A percentile compares a stretch with the other conserved stretches of the same genome.
These are phyloP conservation scores for Colletotrichum aenigma DNA, from an alignment of 2,329 filamentous ascomycete species.

Conservation along the genomic window DNA sequence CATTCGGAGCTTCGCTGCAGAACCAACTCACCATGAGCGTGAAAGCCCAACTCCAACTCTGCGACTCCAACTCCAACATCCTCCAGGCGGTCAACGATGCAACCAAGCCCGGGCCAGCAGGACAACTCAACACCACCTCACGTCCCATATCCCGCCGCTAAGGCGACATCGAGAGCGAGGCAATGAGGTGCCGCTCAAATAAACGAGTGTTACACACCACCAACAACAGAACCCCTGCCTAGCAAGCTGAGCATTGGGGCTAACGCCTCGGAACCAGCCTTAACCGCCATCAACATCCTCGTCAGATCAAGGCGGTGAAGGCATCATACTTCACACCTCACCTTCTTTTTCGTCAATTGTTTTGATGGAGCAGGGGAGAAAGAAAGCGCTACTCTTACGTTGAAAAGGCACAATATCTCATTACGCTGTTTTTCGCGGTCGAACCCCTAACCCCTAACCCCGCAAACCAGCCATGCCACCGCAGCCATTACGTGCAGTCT, in stretches of 20 bases:
- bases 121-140: neutral
- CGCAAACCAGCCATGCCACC: neutral
- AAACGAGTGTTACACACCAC: neutral
- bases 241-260: neutral
- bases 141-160: neutral
- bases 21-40: neutral
- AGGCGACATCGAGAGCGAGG: neutral
- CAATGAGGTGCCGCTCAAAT: neutral
- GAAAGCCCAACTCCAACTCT: neutral
- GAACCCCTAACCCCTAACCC: neutral
- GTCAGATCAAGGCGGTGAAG: conserved; percentile 5
- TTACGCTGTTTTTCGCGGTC: neutral
- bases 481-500: conserved; percentile 11
- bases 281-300: neutral
- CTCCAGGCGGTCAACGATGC: neutral
- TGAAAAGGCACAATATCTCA: neutral
- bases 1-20: neutral
- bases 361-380: neutral
- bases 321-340: neutral
- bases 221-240: neutral
- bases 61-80: neutral
- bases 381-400: neutral
- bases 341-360: neutral
- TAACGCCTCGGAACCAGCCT: neutral
- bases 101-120: neutral